Percentiles rank a stretch among this genome's conserved stretches.
These are phyloP conservation scores for Pisolithus albus DNA, from an alignment of 768 basidiomycete genomes.

Conservation along the genomic window DNA sequence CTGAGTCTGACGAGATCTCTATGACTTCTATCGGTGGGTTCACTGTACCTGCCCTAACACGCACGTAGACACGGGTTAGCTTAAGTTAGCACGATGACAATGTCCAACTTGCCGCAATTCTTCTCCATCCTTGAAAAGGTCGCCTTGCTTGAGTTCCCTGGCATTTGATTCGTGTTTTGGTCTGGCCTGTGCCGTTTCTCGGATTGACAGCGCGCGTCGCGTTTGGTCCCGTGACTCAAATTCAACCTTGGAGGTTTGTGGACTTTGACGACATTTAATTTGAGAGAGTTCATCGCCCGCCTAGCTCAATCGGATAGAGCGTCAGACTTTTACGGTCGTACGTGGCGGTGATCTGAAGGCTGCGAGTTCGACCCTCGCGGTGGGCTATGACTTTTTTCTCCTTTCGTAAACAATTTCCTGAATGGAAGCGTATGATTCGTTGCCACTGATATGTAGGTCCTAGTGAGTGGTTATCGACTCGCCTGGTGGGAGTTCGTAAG, in stretches of 20 bases:
- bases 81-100: too few relatives aligned
- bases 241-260: too few relatives aligned
- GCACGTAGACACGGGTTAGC: background rate
- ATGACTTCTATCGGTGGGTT: slow-evolving; percentile 33
- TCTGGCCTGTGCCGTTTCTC: too few relatives aligned
- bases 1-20: slow-evolving; percentile 48
- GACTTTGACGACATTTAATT: background rate
- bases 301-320: slow-evolving; percentile 49
- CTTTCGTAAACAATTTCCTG: background rate
- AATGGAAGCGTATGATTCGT: too few relatives aligned
- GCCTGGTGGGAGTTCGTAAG: background rate
- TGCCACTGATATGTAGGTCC: too few relatives aligned
- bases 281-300: slow-evolving; percentile 26
- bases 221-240: too few relatives aligned
- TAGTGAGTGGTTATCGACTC: too few relatives aligned
- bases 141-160: too few relatives aligned
- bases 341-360: slow-evolving; percentile 41
- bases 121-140: too few relatives aligned
- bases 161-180: too few relatives aligned
- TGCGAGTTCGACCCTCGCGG: slow-evolving; percentile 61
- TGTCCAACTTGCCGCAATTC: too few relatives aligned
- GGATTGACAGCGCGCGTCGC: too few relatives aligned
- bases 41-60: background rate
- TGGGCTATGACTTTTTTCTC: slow-evolving; percentile 35
- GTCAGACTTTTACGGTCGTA: slow-evolving; percentile 46